These are phyloP conservation scores for Ormosia emarginata DNA, from an alignment of 306 rosid species.

Conservation along the genomic window DNA sequence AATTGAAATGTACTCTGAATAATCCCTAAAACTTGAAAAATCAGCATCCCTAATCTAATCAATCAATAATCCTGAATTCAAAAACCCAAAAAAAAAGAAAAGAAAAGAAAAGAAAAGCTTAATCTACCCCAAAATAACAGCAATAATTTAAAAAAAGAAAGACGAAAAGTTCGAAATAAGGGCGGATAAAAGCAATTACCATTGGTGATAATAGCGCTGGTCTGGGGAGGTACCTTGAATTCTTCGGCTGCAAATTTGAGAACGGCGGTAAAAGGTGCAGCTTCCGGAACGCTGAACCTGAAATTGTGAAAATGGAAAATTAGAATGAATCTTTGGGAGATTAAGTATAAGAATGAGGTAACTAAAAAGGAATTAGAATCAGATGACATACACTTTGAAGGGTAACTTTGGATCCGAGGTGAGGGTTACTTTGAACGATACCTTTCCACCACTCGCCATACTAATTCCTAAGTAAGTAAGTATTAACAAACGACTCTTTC, in stretches of 20 bases:
- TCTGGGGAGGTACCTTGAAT: conserved; percentile 97
- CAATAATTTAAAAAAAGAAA: background rate
- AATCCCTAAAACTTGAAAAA: background rate
- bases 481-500: background rate
- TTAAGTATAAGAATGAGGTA: background rate
- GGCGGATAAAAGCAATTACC: conserved; percentile 34
- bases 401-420: conserved; percentile 99
- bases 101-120: background rate
- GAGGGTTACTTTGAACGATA: conserved; percentile 94
- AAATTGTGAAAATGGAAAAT: background rate
- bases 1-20: background rate
- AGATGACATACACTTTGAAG: conserved; percentile 72
- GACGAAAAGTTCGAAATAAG: background rate
- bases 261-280: conserved; percentile 97
- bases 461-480: background rate
- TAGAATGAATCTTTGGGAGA: too few species aligned
- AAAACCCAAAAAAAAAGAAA: background rate
- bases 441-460: conserved; percentile 96
- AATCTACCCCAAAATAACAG: background rate
- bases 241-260: conserved; percentile 95
- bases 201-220: conserved; percentile 97
- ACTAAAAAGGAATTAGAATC: background rate
- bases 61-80: background rate
- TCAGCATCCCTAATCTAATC: background rate
- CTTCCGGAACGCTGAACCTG: conserved; percentile 97